These are phyloP conservation scores for Penicillium sp. DNA, from an alignment of 2,329 filamentous ascomycete genomes.

Conservation along the genomic window DNA sequence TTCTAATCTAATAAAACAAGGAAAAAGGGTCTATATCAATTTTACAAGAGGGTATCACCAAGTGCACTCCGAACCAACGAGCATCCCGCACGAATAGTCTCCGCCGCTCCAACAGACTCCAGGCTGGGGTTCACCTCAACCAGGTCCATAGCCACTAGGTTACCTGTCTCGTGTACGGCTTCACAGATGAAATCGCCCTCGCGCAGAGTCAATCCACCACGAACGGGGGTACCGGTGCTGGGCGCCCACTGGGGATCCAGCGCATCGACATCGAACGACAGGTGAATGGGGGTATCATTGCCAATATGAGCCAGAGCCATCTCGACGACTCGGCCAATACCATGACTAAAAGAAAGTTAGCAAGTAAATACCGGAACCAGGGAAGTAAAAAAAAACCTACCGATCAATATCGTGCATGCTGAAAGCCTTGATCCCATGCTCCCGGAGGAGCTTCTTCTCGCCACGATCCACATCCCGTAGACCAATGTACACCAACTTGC, in stretches of 20 bases:
- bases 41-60: constrained; percentile 82
- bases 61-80: constrained; percentile 88
- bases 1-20: neutral
- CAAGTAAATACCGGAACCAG: constrained; percentile 5
- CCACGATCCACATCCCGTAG: constrained; percentile 87
- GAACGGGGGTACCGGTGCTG: constrained; percentile 90
- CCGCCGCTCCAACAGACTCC: constrained; percentile 68
- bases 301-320: constrained; percentile 98
- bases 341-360: constrained; percentile 60
- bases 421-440: constrained; percentile 91
- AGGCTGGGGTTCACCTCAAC: constrained; percentile 79
- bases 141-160: constrained; percentile 74
- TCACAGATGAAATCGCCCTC: constrained; percentile 98
- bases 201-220: constrained; percentile 86
- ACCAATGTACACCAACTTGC: constrained; percentile 95
- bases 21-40: neutral
- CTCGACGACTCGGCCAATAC: constrained; percentile 93
- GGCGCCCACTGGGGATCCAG: constrained; percentile 95
- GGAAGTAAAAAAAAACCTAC: constrained; percentile 48
- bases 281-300: constrained; percentile 89
- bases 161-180: constrained; percentile 76
- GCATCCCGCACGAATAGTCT: constrained; percentile 88
- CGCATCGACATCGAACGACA: constrained; percentile 96
- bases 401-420: constrained; percentile 98
- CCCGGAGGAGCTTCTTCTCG: constrained; percentile 87